Evolutionary conservation across 306 rosid genomes (phyloP).

Genomic region (Prunus dulcis): DNA sequence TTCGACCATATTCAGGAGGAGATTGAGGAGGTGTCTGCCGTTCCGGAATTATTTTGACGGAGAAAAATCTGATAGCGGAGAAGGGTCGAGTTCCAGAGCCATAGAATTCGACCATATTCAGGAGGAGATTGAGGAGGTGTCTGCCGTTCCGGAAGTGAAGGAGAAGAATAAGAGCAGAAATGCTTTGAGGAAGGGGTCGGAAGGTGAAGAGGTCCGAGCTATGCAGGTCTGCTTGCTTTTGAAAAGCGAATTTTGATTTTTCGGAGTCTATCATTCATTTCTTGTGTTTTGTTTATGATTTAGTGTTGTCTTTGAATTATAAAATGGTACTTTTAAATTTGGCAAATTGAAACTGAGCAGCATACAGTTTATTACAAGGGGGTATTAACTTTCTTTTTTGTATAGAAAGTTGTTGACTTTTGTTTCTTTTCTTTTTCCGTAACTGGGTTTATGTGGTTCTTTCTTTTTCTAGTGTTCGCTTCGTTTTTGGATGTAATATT

Average conservation of each 20-base stretch:
- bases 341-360: too few relatives aligned
- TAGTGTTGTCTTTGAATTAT: too few relatives aligned
- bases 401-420: neutral
- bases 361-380: too few relatives aligned
- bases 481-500: too few relatives aligned
- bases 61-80: conserved; percentile 56
- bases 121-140: conserved; percentile 1
- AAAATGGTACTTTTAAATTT: too few relatives aligned
- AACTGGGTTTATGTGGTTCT: too few relatives aligned
- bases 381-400: too few relatives aligned
- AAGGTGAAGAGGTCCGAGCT: conserved; percentile 70
- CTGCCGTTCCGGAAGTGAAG: conserved; percentile 21
- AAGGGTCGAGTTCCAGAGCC: conserved; percentile 35
- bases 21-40: conserved; percentile 17
- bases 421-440: neutral
- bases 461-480: too few relatives aligned
- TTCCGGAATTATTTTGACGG: conserved; percentile 41
- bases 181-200: conserved; percentile 60
- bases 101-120: conserved; percentile 38
- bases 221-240: conserved; percentile 67
- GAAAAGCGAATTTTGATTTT: conserved; percentile 48
- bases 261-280: neutral
- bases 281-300: neutral
- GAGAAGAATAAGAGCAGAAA: conserved; percentile 23
- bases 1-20: conserved; percentile 30